phyloP scores from a whole-genome alignment of 768 basidiomycete genomes.

The Rickenella mellea region DNA sequence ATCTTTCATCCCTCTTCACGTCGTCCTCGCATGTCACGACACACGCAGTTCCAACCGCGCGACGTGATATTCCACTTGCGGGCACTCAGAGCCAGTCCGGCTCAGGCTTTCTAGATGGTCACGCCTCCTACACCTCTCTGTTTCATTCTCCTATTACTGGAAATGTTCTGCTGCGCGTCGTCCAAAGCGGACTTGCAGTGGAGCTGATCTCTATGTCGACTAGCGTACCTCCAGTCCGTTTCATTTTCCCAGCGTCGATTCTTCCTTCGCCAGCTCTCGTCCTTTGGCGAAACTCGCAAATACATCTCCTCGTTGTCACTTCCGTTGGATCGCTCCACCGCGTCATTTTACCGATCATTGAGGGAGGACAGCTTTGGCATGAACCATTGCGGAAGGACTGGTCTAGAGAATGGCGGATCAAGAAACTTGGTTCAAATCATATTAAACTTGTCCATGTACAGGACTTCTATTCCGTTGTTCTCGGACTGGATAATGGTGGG shows the following conservation, averaged over 20 bases:
- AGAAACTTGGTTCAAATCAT: not conserved
- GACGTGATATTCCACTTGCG: slow-evolving; percentile 42
- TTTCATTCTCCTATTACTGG: slow-evolving; percentile 50
- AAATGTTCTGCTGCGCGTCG: slow-evolving; percentile 61
- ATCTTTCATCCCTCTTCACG: slow-evolving; percentile 56
- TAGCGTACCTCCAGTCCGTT: slow-evolving; percentile 56
- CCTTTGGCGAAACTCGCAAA: slow-evolving; percentile 35
- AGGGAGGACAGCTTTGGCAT: slow-evolving; percentile 47
- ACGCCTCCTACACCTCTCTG: slow-evolving; percentile 57
- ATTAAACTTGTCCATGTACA: slow-evolving; percentile 43
- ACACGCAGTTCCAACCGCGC: slow-evolving; percentile 48
- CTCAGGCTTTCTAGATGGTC: slow-evolving; percentile 47
- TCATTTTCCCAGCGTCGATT: slow-evolving; percentile 67
- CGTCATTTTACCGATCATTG: slow-evolving; percentile 51
- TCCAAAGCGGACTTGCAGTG: slow-evolving; percentile 64
- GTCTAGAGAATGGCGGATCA: slow-evolving; percentile 1
- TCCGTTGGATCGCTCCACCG: slow-evolving; percentile 64
- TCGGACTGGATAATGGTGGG: slow-evolving; percentile 51
- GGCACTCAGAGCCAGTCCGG: slow-evolving; percentile 27
- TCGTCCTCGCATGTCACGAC: slow-evolving; percentile 35
- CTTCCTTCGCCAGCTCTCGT: slow-evolving; percentile 59
- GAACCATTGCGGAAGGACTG: slow-evolving; percentile 36
- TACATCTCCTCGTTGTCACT: slow-evolving; percentile 69
- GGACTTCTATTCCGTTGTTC: slow-evolving; percentile 54
- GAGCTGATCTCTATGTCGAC: slow-evolving; percentile 71